phyloP scores from a whole-genome alignment of 257 asterid species.

The Rubia yunnanensis region DNA sequence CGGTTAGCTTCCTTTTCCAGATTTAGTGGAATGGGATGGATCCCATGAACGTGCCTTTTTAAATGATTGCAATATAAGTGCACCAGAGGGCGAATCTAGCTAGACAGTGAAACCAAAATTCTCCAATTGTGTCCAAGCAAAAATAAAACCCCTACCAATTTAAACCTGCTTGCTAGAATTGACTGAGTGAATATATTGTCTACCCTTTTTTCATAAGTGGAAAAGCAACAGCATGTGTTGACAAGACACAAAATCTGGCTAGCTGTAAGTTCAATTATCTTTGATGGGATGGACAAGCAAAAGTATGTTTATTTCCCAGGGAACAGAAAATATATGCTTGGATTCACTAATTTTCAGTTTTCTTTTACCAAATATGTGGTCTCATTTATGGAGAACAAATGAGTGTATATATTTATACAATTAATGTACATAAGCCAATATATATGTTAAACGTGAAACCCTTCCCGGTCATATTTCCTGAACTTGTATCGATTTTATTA shows the following conservation, averaged over 20 bases:
- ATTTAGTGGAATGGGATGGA: constrained; percentile 9
- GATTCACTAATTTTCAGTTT: not conserved
- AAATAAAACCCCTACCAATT: not conserved
- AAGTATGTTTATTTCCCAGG: not conserved
- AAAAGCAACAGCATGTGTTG: constrained; percentile 6
- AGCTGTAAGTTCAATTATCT: not conserved
- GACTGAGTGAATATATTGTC: constrained; percentile 4
- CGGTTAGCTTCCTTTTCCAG: not conserved
- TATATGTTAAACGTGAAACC: not conserved
- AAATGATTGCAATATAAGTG: constrained; percentile 9
- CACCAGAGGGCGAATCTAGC: not conserved
- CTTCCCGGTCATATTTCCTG: no score
- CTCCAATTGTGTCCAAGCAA: constrained; percentile 14
- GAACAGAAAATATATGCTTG: not conserved
- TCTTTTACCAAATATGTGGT: not conserved
- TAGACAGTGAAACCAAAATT: not conserved
- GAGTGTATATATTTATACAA: no score
- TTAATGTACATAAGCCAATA: no score
- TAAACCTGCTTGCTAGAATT: not conserved
- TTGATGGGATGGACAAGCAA: not conserved
- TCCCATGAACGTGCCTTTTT: constrained; percentile 3
- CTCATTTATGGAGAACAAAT: not conserved
- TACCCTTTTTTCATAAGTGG: constrained; percentile 5
- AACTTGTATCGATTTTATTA: not conserved
- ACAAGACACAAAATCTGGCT: not conserved